phyloP scores from a whole-genome alignment of 139 green algal species.

The Chlorella sp. region DNA sequence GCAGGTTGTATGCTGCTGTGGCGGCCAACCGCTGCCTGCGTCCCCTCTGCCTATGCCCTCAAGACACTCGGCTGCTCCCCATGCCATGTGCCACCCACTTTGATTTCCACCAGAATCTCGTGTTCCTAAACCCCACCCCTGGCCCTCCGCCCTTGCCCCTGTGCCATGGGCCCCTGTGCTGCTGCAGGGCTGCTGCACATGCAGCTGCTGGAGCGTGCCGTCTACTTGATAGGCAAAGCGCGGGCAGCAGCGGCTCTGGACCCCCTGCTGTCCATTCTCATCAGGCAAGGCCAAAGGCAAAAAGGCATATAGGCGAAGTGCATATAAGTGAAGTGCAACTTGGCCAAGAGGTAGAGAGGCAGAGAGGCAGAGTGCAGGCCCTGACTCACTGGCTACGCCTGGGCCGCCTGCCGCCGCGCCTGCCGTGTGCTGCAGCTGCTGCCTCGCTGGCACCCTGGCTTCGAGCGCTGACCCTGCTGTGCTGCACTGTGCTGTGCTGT shows the following conservation, averaged over 20 bases:
- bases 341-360: no score
- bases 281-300: no score
- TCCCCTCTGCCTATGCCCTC: not conserved
- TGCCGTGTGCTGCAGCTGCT: not conserved
- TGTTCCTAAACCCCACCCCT: not conserved
- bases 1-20: not conserved
- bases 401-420: no score
- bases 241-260: constrained; percentile 22
- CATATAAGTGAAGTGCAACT: no score
- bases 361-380: no score
- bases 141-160: not conserved
- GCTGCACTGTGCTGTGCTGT: not conserved
- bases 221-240: constrained; percentile 41
- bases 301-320: no score
- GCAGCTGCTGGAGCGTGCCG: constrained; percentile 52
- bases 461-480: no score
- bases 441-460: no score
- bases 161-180: not conserved
- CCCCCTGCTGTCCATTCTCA: constrained; percentile 55
- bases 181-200: constrained; percentile 68
- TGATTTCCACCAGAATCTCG: not conserved
- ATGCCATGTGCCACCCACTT: not conserved
- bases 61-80: not conserved
- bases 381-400: no score
- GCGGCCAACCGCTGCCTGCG: not conserved